A percentile compares a stretch with the other conserved stretches of the same genome.
phyloP scores from a whole-genome alignment of 768 basidiomycete species.

The Serendipita indica region DNA sequence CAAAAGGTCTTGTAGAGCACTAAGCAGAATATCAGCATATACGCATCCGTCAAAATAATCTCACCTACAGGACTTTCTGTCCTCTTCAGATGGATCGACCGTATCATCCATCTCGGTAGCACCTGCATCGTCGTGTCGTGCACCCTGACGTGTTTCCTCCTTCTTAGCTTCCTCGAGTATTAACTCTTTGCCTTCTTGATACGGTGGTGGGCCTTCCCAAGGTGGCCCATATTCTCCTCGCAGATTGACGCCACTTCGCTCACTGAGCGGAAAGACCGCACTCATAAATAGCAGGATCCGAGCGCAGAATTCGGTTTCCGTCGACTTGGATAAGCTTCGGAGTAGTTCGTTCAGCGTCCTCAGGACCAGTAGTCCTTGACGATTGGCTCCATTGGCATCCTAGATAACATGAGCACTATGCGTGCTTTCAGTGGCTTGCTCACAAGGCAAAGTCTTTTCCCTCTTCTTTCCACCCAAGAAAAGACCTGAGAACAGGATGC shows the following conservation, averaged over 20 bases:
- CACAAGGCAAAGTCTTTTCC: slow-evolving; percentile 43
- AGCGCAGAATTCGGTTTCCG: slow-evolving; percentile 76
- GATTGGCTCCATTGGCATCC: slow-evolving; percentile 48
- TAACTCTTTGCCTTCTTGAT: slow-evolving; percentile 20
- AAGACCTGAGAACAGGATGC: slow-evolving; percentile 74
- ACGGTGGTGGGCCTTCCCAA: slow-evolving; percentile 41
- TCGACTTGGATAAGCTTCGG: slow-evolving; percentile 70
- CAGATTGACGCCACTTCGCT: slow-evolving; percentile 82
- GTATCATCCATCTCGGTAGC: slow-evolving; percentile 14
- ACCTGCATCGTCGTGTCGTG: slow-evolving; percentile 15
- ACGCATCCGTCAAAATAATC: background rate
- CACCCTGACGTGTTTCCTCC: slow-evolving; percentile 27
- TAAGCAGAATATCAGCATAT: slow-evolving; percentile 17
- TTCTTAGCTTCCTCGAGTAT: slow-evolving; percentile 20
- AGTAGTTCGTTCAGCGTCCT: slow-evolving; percentile 79
- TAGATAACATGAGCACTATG: background rate
- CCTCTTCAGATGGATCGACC: slow-evolving; percentile 18
- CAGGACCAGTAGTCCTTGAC: slow-evolving; percentile 69
- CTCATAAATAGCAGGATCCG: slow-evolving; percentile 79
- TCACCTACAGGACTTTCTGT: slow-evolving; percentile 47
- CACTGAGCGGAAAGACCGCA: slow-evolving; percentile 72
- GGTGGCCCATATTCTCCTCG: slow-evolving; percentile 71
- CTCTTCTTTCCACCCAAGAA: slow-evolving; percentile 70
- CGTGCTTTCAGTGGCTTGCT: background rate
- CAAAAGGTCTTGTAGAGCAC: slow-evolving; percentile 84